Evolutionary conservation across 163 green algal genomes (phyloP).

Genomic region (Chloromonas sp.): DNA sequence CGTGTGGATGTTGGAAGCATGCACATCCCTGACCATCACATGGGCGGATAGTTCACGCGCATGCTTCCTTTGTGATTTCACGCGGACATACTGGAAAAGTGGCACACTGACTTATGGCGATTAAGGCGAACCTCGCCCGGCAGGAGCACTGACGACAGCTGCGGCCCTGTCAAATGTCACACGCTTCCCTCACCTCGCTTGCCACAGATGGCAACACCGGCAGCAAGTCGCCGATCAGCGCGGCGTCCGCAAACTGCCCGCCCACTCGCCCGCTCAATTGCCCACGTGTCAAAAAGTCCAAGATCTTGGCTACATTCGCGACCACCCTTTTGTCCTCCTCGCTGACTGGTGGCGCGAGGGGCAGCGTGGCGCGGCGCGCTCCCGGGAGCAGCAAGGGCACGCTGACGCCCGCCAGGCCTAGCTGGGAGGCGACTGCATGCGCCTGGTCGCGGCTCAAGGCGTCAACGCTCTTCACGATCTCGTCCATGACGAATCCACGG

Average conservation of each 20-base stretch:
- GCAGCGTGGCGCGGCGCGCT: slow-evolving; percentile 32
- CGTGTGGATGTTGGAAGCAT: not conserved
- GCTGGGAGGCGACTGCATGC: slow-evolving; percentile 8
- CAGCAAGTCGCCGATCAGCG: slow-evolving; percentile 53
- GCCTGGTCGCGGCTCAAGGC: slow-evolving; percentile 81
- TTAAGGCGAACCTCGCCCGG: too few species aligned
- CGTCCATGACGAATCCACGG: slow-evolving; percentile 89
- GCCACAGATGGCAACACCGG: slow-evolving; percentile 79
- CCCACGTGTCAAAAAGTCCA: slow-evolving; percentile 66
- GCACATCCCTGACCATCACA: not conserved
- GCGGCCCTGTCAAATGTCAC: not conserved
- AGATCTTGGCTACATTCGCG: slow-evolving; percentile 78
- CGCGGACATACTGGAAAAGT: not conserved
- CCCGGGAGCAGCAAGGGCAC: slow-evolving; percentile 67
- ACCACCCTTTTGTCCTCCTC: slow-evolving; percentile 47
- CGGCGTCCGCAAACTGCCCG: not conserved
- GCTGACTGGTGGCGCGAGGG: slow-evolving; percentile 60
- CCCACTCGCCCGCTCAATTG: not conserved
- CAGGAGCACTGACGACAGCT: too few species aligned
- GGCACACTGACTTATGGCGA: too few species aligned
- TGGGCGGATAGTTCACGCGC: not conserved
- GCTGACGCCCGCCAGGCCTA: slow-evolving; percentile 36
- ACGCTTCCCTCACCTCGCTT: slow-evolving; percentile 32
- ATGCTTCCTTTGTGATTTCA: not conserved
- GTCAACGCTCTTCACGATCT: slow-evolving; percentile 92